A percentile compares a stretch with the other conserved stretches of the same genome.
Conservation (phyloP, 208 protist species). For the Trypanosoma boissoni region DNA sequence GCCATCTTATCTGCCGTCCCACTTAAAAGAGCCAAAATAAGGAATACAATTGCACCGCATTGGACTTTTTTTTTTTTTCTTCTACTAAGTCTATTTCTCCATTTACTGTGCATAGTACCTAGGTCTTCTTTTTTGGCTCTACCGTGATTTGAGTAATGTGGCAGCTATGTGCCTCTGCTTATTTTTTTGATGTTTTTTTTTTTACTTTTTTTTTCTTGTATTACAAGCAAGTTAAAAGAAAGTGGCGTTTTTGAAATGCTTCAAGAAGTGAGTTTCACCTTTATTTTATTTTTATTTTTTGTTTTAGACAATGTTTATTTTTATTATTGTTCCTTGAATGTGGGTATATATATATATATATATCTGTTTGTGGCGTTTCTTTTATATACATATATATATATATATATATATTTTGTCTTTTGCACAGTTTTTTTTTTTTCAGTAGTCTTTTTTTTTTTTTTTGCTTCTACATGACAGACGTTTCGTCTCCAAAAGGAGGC, state of each 20-base stretch:
- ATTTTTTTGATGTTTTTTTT: too few relatives aligned
- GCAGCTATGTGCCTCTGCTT: too few relatives aligned
- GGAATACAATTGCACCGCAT: neutral
- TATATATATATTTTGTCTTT: slow-evolving; percentile 1
- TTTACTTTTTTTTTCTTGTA: too few relatives aligned
- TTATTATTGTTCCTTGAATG: slow-evolving; percentile 2
- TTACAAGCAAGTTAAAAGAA: too few relatives aligned
- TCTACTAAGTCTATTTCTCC: neutral
- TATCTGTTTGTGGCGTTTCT: slow-evolving; percentile 1
- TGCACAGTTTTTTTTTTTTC: slow-evolving; percentile 7
- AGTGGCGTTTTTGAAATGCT: too few relatives aligned
- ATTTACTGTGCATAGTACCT: slow-evolving; percentile 1
- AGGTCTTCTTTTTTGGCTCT: slow-evolving; percentile 6
- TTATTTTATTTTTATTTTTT: neutral
- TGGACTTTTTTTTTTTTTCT: slow-evolving; percentile 18
- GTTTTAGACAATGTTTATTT: slow-evolving; percentile 10
- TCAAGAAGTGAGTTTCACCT: too few relatives aligned
- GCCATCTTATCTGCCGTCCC: slow-evolving; percentile 10
- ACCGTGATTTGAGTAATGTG: too few relatives aligned
- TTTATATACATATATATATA: neutral
- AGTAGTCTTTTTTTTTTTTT: slow-evolving; percentile 11
- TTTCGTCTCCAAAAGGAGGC: neutral
- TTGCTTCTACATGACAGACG: neutral
- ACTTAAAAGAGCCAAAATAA: neutral
- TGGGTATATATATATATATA: slow-evolving; percentile 9